A percentile compares a stretch with the other conserved stretches of the same genome.
Evolutionary conservation across 192 early-diverging fungal species (phyloP).

Genomic region (Coemansia sp.): DNA sequence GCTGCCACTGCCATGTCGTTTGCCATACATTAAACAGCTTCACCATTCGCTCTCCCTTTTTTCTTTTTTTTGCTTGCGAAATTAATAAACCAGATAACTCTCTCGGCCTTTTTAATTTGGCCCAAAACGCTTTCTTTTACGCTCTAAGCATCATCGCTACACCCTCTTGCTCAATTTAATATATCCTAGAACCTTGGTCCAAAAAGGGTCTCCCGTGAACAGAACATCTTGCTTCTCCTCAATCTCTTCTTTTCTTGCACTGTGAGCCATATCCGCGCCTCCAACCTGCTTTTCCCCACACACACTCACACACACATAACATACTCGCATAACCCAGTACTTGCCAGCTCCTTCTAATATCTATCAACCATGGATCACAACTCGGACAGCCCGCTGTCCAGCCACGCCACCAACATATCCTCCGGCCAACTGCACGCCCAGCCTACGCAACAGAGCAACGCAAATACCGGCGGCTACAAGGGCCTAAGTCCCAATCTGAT

Average conservation of each 20-base stretch:
- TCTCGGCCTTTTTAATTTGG: neutral
- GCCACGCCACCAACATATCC: neutral
- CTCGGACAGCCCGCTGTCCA: neutral
- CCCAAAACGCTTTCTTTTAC: too few relatives aligned
- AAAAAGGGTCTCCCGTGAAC: too few relatives aligned
- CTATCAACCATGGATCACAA: neutral
- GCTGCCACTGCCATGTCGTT: too few relatives aligned
- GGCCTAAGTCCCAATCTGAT: too few relatives aligned
- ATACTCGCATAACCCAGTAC: too few relatives aligned
- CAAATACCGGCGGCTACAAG: slow-evolving; percentile 3
- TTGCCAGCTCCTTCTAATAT: neutral
- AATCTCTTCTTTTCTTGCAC: neutral
- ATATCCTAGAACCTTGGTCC: too few relatives aligned
- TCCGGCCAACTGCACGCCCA: too few relatives aligned
- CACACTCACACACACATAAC: neutral
- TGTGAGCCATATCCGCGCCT: too few relatives aligned
- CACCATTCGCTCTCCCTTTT: neutral
- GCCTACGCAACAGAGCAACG: neutral
- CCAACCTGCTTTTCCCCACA: too few relatives aligned
- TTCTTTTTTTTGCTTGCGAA: slow-evolving; percentile 1
- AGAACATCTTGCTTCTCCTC: neutral
- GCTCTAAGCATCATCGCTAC: too few relatives aligned
- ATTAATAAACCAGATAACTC: neutral
- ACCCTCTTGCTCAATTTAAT: too few relatives aligned
- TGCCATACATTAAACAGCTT: too few relatives aligned